phyloP scores from a whole-genome alignment of 306 rosid species.

The Cucurbita moschata region DNA sequence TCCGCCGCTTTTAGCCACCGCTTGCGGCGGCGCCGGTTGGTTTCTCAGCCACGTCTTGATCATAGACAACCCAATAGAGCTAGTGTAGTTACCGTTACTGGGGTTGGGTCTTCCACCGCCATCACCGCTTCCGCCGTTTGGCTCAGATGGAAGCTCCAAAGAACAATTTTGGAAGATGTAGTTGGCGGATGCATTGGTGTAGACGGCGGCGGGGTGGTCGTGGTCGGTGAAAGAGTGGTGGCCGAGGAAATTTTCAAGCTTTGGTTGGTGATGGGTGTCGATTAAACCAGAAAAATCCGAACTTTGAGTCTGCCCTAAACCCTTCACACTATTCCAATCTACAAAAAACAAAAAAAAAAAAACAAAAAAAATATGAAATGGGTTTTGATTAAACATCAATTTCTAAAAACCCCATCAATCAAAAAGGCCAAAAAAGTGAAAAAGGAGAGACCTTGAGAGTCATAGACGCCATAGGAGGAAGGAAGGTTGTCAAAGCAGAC shows the following conservation, averaged over 20 bases:
- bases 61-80: slow-evolving; percentile 68
- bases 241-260: slow-evolving; percentile 86
- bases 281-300: slow-evolving; percentile 17
- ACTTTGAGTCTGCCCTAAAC: slow-evolving; percentile 12
- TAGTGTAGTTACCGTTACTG: not conserved
- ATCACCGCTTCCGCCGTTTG: not conserved
- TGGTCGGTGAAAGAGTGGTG: slow-evolving; percentile 47
- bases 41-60: slow-evolving; percentile 81
- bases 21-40: slow-evolving; percentile 31
- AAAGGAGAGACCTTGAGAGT: slow-evolving; percentile 25
- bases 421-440: not conserved
- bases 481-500: slow-evolving; percentile 52
- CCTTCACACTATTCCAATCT: slow-evolving; percentile 58
- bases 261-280: slow-evolving; percentile 36
- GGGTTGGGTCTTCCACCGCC: not conserved
- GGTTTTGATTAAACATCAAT: not conserved
- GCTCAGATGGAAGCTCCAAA: slow-evolving; percentile 22
- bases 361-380: not conserved
- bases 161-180: slow-evolving; percentile 29
- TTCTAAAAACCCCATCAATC: not conserved
- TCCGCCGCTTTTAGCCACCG: slow-evolving; percentile 10
- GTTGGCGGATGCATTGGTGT: slow-evolving; percentile 1
- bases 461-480: slow-evolving; percentile 40
- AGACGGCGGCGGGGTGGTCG: slow-evolving; percentile 11
- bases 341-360: not conserved